These are phyloP conservation scores for Penicillium capsulatum DNA, from an alignment of 2,329 filamentous ascomycete genomes.

Conservation along the genomic window DNA sequence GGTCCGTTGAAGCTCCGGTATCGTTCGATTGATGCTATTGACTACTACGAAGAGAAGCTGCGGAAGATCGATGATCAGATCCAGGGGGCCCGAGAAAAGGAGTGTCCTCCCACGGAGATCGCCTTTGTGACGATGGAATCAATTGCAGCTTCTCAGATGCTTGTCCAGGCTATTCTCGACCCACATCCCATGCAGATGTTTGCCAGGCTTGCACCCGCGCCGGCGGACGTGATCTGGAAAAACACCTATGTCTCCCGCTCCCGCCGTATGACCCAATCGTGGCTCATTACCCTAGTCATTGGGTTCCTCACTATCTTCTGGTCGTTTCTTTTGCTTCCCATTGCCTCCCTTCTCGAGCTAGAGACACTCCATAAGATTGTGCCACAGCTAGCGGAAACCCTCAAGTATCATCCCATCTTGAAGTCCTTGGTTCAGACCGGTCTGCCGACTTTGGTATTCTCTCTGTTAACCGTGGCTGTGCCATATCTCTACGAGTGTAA, in stretches of 20 bases:
- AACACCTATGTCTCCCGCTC: constrained; percentile 82
- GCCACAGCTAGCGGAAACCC: constrained; percentile 63
- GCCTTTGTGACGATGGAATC: constrained; percentile 98
- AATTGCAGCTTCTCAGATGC: constrained; percentile 88
- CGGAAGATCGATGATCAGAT: constrained; percentile 75
- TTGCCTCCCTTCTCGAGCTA: constrained; percentile 75
- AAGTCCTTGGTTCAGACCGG: constrained; percentile 80
- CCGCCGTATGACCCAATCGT: constrained; percentile 70
- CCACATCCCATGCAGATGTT: constrained; percentile 80
- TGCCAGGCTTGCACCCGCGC: constrained; percentile 80
- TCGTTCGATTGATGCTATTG: constrained; percentile 79
- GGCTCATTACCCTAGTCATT: constrained; percentile 80
- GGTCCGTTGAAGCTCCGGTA: constrained; percentile 69
- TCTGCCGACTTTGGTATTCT: constrained; percentile 77
- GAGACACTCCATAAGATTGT: constrained; percentile 72
- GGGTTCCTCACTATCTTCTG: constrained; percentile 80
- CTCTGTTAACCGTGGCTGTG: constrained; percentile 80
- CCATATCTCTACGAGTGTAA: constrained; percentile 91
- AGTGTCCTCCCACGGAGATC: constrained; percentile 72
- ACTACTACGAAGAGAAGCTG: constrained; percentile 87
- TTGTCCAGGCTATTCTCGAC: constrained; percentile 88
- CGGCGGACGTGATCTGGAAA: constrained; percentile 88
- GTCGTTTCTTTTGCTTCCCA: constrained; percentile 73
- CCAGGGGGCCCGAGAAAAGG: constrained; percentile 62
- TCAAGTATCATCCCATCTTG: constrained; percentile 65